Conservation (phyloP, 441 rosid genomes). For the Erodium texanum region DNA sequence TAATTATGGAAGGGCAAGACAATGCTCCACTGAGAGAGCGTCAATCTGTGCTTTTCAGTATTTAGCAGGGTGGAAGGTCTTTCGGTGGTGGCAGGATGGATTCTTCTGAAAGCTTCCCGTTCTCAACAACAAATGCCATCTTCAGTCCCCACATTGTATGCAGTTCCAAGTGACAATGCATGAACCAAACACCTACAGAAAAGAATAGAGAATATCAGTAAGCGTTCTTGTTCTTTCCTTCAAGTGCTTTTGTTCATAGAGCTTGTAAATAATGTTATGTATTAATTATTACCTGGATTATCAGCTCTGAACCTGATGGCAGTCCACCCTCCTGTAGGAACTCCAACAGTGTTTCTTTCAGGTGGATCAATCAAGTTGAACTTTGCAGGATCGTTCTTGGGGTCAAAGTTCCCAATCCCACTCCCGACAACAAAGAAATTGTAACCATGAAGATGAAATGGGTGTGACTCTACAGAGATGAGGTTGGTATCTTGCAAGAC, state of each 20-base stretch:
- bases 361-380: slow-evolving; percentile 52
- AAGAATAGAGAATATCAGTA: neutral
- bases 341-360: slow-evolving; percentile 55
- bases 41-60: neutral
- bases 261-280: neutral
- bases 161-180: slow-evolving; percentile 63
- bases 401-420: slow-evolving; percentile 54
- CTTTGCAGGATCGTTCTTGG: slow-evolving; percentile 36
- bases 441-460: slow-evolving; percentile 71
- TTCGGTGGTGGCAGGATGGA: slow-evolving; percentile 44
- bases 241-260: neutral
- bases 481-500: slow-evolving; percentile 53
- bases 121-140: slow-evolving; percentile 48
- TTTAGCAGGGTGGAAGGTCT: slow-evolving; percentile 48
- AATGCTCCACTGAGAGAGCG: slow-evolving; percentile 18
- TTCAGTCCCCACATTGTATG: slow-evolving; percentile 54
- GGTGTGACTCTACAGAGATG: slow-evolving; percentile 51
- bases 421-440: slow-evolving; percentile 56
- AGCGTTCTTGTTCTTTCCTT: neutral
- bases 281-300: slow-evolving; percentile 46
- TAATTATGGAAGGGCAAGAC: slow-evolving; percentile 13
- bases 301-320: slow-evolving; percentile 55
- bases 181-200: slow-evolving; percentile 40
- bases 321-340: slow-evolving; percentile 68
- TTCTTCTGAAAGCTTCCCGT: slow-evolving; percentile 39